Evolutionary conservation across 345 rosid genomes (phyloP).

Genomic region (Populus pruinosa): DNA sequence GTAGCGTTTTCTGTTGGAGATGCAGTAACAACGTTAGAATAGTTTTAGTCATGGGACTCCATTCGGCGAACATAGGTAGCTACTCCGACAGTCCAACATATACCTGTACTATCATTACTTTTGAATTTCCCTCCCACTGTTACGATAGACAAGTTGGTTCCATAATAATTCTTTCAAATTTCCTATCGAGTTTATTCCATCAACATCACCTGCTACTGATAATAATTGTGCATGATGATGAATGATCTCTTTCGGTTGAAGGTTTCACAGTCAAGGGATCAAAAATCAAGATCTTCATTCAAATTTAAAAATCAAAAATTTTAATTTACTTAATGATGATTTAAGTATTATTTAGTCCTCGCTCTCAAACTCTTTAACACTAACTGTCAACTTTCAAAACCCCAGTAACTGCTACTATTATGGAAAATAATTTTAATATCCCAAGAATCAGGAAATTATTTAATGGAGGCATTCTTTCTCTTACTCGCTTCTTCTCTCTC

Average conservation of each 20-base stretch:
- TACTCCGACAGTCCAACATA: too few relatives aligned
- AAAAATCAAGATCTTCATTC: background rate
- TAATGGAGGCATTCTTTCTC: background rate
- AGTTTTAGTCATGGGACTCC: background rate
- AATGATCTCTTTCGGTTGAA: background rate
- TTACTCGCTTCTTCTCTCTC: constrained; percentile 10
- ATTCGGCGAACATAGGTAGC: background rate
- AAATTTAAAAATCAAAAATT: background rate
- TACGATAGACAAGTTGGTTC: background rate
- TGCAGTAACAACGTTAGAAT: too few relatives aligned
- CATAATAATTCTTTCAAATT: background rate
- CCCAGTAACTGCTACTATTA: background rate
- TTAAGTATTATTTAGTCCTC: background rate
- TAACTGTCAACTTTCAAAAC: constrained; percentile 1
- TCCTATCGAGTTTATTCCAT: background rate
- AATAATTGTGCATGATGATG: constrained; percentile 1
- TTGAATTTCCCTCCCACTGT: constrained; percentile 6
- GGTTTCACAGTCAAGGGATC: background rate
- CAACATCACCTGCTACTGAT: background rate
- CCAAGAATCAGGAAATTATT: constrained; percentile 19
- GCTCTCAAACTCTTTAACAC: background rate
- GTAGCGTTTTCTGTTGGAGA: too few relatives aligned
- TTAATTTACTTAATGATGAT: background rate
- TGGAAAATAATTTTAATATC: constrained; percentile 17
- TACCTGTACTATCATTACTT: background rate